A percentile compares a stretch with the other conserved stretches of the same genome.
Evolutionary conservation across 352 stramenopile species (phyloP).

Genomic region (Globisporangium paddicum): DNA sequence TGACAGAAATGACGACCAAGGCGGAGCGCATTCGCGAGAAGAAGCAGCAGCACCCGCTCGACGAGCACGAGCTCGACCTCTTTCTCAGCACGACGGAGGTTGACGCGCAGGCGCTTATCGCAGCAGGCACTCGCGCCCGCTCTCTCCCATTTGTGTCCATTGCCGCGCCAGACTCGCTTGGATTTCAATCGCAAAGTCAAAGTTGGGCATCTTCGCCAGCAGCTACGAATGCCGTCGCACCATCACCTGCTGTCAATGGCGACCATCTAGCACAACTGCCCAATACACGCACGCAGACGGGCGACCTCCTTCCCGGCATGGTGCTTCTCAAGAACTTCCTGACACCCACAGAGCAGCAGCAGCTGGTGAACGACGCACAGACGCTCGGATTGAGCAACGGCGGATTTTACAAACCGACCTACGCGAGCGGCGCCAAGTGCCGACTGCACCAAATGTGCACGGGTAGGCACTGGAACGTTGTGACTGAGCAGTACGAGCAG

Average conservation of each 20-base stretch:
- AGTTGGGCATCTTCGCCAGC: background rate
- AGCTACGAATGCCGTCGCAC: background rate
- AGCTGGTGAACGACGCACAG: conserved; percentile 46
- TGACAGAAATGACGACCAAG: conserved; percentile 17
- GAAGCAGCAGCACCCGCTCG: conserved; percentile 38
- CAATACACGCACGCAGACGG: background rate
- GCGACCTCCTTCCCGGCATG: conserved; percentile 49
- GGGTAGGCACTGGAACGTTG: conserved; percentile 65
- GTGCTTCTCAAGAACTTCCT: conserved; percentile 60
- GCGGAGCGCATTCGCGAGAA: conserved; percentile 40
- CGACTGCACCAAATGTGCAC: conserved; percentile 73
- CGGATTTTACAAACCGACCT: conserved; percentile 66
- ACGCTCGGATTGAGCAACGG: conserved; percentile 35
- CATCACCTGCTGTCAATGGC: background rate
- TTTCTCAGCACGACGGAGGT: conserved; percentile 24
- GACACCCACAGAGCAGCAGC: conserved; percentile 41
- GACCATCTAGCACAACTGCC: background rate
- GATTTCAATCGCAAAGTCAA: background rate
- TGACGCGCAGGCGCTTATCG: background rate
- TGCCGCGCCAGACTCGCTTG: conserved; percentile 4
- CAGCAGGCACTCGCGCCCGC: background rate
- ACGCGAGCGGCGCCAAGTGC: conserved; percentile 66
- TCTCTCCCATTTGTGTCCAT: background rate
- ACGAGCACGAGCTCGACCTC: conserved; percentile 63
- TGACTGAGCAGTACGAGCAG: conserved; percentile 62